phyloP scores from a whole-genome alignment of 2,329 filamentous ascomycete genomes.

The Penicillium sp. region DNA sequence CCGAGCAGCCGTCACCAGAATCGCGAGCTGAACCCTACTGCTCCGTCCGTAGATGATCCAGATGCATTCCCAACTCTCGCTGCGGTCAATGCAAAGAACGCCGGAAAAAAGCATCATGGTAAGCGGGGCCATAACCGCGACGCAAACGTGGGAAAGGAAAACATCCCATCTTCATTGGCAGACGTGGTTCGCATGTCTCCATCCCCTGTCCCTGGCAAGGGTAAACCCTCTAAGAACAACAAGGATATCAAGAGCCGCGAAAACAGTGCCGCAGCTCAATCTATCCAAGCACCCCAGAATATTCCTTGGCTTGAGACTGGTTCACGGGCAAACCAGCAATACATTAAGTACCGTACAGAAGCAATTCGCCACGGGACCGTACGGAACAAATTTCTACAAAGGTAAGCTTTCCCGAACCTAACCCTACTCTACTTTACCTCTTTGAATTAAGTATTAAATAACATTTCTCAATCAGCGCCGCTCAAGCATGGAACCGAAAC shows the following conservation, averaged over 20 bases:
- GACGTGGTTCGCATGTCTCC: conserved; percentile 96
- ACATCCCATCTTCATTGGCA: conserved; percentile 74
- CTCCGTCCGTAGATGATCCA: conserved; percentile 84
- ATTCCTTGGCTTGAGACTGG: conserved; percentile 97
- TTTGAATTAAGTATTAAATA: background rate
- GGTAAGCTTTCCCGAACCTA: conserved; percentile 53
- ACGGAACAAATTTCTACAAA: conserved; percentile 95
- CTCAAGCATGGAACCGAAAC: conserved; percentile 97
- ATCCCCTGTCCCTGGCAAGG: conserved; percentile 66
- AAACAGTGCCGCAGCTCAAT: conserved; percentile 76
- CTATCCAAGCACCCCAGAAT: conserved; percentile 84
- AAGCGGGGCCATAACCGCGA: conserved; percentile 72
- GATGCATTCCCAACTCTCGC: conserved; percentile 93
- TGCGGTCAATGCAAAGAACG: conserved; percentile 68
- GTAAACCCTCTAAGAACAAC: conserved; percentile 57
- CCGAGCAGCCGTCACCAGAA: conserved; percentile 80
- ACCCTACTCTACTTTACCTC: too few relatives aligned
- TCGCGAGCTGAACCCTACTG: conserved; percentile 62
- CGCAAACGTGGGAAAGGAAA: conserved; percentile 63
- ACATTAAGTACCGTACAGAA: conserved; percentile 91
- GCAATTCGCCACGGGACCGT: conserved; percentile 96
- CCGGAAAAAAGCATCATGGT: conserved; percentile 85
- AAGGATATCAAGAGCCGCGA: conserved; percentile 68
- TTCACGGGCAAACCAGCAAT: conserved; percentile 84
- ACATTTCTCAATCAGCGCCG: conserved; percentile 62